A percentile compares a stretch with the other conserved stretches of the same genome.
phyloP scores from a whole-genome alignment of 768 basidiomycete genomes.

The Lentinula raphanica region DNA sequence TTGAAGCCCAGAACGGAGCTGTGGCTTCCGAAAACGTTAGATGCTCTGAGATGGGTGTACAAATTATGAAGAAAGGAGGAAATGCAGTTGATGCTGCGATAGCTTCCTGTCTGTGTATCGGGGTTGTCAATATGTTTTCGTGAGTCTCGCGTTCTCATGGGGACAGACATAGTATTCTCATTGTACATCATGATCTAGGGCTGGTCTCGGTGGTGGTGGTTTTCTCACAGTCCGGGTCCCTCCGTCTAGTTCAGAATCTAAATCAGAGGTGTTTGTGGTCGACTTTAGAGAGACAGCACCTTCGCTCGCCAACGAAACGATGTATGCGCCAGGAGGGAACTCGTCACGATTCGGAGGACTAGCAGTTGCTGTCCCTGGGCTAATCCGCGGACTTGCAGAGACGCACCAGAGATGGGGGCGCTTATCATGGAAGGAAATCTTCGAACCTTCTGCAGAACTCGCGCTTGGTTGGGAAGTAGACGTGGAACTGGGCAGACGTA shows the following conservation, averaged over 20 bases:
- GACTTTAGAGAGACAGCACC: constrained; percentile 92
- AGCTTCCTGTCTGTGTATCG: constrained; percentile 70
- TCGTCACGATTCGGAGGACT: constrained; percentile 71
- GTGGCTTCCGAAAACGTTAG: constrained; percentile 85
- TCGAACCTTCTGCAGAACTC: constrained; percentile 69
- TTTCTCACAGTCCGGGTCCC: constrained; percentile 83
- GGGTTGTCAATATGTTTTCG: constrained; percentile 90
- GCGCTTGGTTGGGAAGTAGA: constrained; percentile 80
- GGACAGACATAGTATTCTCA: not conserved
- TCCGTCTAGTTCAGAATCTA: constrained; percentile 31
- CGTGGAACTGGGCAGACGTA: constrained; percentile 66
- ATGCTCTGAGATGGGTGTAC: constrained; percentile 83
- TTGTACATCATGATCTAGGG: constrained; percentile 32
- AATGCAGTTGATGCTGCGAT: constrained; percentile 90
- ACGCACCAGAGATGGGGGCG: constrained; percentile 81
- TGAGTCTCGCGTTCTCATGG: constrained; percentile 30
- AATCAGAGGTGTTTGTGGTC: constrained; percentile 63
- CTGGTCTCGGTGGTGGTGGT: constrained; percentile 85
- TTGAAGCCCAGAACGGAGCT: constrained; percentile 68
- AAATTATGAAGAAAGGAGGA: constrained; percentile 73
- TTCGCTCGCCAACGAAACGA: constrained; percentile 60
- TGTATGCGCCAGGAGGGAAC: constrained; percentile 60
- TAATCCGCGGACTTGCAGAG: constrained; percentile 81
- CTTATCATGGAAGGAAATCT: constrained; percentile 71
- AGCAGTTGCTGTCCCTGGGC: constrained; percentile 86